Percentiles rank a stretch among this genome's conserved stretches.
phyloP scores from a whole-genome alignment of 148 eudicot genomes.

The Fagopyrum esculentum region DNA sequence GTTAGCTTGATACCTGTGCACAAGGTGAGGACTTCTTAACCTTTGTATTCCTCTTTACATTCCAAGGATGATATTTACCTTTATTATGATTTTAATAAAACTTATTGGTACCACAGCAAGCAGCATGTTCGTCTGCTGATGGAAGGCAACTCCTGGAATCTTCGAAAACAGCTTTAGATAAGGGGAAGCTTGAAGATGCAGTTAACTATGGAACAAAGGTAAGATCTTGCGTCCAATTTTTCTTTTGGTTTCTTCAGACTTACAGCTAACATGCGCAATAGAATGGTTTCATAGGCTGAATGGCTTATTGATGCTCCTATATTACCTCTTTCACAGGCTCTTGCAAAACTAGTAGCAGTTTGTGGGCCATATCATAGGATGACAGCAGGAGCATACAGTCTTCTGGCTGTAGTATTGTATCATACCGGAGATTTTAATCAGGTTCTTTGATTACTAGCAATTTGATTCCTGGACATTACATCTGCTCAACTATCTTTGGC shows the following conservation, averaged over 20 bases:
- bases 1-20: slow-evolving; percentile 90
- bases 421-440: slow-evolving; percentile 99
- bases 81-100: background rate
- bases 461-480: background rate
- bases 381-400: slow-evolving; percentile 99
- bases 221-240: slow-evolving; percentile 8
- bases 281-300: background rate
- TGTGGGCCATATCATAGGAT: slow-evolving; percentile 99
- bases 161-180: slow-evolving; percentile 96
- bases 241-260: background rate
- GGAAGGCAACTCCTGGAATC: slow-evolving; percentile 97
- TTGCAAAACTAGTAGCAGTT: slow-evolving; percentile 93
- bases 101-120: slow-evolving; percentile 62
- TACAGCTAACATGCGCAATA: background rate
- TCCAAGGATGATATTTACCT: slow-evolving; percentile 6
- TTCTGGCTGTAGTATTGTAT: slow-evolving; percentile 95
- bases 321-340: slow-evolving; percentile 50
- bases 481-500: background rate
- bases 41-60: slow-evolving; percentile 7
- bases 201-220: slow-evolving; percentile 99
- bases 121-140: slow-evolving; percentile 99
- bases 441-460: slow-evolving; percentile 30
- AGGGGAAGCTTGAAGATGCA: slow-evolving; percentile 99
- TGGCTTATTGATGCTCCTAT: background rate
- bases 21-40: slow-evolving; percentile 55